phyloP scores from a whole-genome alignment of 2,329 filamentous ascomycete genomes.

The Fusarium poae region DNA sequence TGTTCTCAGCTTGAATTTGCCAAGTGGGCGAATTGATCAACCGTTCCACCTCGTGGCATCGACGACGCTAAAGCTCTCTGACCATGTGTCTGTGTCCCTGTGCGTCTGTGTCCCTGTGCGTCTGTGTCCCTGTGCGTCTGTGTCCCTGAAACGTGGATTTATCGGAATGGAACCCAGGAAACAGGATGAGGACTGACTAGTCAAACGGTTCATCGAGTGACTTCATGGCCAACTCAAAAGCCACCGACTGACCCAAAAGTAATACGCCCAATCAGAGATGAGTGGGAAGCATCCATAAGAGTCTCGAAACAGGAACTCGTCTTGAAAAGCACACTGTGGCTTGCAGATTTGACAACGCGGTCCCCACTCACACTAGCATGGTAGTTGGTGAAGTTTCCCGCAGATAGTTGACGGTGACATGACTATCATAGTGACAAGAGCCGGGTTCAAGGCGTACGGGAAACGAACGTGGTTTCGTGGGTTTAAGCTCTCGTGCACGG shows the following conservation, averaged over 20 bases:
- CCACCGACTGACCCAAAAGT: constrained; percentile 6
- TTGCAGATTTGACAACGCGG: constrained; percentile 39
- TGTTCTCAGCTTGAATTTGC: constrained; percentile 30
- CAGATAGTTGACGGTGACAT: constrained; percentile 17
- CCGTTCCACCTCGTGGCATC: constrained; percentile 42
- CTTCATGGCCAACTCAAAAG: constrained; percentile 11
- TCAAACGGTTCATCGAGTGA: constrained; percentile 4
- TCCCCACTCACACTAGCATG: constrained; percentile 36
- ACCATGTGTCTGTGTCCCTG: constrained; percentile 13
- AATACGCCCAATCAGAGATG: constrained; percentile 34
- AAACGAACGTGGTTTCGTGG: constrained; percentile 26
- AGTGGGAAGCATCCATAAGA: constrained; percentile 18
- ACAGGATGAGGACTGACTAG: constrained; percentile 19
- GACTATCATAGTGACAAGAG: constrained; percentile 22
- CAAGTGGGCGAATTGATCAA: constrained; percentile 37
- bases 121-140: constrained; percentile 4
- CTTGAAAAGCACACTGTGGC: constrained; percentile 39
- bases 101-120: constrained; percentile 12
- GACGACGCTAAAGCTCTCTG: constrained; percentile 19
- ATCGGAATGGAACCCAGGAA: constrained; percentile 8
- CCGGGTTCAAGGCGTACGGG: constrained; percentile 38
- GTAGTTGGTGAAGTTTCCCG: constrained; percentile 33
- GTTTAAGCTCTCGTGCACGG: constrained; percentile 39
- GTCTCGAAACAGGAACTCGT: constrained; percentile 48
- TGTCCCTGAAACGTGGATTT: constrained; percentile 24